phyloP scores from a whole-genome alignment of 2,329 filamentous ascomycete species.

The Xylaria sp. region DNA sequence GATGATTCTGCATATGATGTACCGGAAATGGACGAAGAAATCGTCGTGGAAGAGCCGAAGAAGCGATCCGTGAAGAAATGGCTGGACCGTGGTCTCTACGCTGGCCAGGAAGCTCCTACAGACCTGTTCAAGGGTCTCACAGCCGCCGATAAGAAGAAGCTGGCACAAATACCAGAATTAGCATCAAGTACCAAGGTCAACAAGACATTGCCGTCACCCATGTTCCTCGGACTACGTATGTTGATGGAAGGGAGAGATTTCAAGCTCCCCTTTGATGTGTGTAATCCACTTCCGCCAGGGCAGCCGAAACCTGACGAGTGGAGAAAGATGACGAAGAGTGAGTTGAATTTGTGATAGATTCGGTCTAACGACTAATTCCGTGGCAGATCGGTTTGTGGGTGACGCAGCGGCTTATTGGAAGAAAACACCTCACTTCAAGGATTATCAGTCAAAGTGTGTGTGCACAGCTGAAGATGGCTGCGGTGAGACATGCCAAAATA shows the following conservation, averaged over 20 bases:
- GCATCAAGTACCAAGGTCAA: conserved; percentile 55
- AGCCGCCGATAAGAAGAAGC: conserved; percentile 56
- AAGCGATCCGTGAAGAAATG: conserved; percentile 72
- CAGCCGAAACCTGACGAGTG: conserved; percentile 94
- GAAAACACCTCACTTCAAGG: conserved; percentile 74
- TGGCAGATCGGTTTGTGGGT: conserved; percentile 83
- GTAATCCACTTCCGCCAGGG: conserved; percentile 81
- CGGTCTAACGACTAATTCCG: conserved; percentile 39
- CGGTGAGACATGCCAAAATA: conserved; percentile 88
- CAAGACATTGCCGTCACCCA: conserved; percentile 72
- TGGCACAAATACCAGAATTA: conserved; percentile 55
- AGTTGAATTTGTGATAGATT: conserved; percentile 42
- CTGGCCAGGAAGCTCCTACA: conserved; percentile 70
- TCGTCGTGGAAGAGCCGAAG: conserved; percentile 46
- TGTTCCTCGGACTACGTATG: conserved; percentile 75
- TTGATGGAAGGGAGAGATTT: conserved; percentile 79
- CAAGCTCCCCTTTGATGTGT: conserved; percentile 87
- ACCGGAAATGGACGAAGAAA: conserved; percentile 40
- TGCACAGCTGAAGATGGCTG: conserved; percentile 81
- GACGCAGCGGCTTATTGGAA: conserved; percentile 83
- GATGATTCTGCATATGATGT: conserved; percentile 41
- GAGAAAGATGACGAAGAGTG: conserved; percentile 90
- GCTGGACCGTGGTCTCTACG: conserved; percentile 82
- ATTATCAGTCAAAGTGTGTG: conserved; percentile 78
- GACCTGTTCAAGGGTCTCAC: conserved; percentile 57